phyloP scores from a whole-genome alignment of 352 stramenopile species.

The Phytophthora multivora region DNA sequence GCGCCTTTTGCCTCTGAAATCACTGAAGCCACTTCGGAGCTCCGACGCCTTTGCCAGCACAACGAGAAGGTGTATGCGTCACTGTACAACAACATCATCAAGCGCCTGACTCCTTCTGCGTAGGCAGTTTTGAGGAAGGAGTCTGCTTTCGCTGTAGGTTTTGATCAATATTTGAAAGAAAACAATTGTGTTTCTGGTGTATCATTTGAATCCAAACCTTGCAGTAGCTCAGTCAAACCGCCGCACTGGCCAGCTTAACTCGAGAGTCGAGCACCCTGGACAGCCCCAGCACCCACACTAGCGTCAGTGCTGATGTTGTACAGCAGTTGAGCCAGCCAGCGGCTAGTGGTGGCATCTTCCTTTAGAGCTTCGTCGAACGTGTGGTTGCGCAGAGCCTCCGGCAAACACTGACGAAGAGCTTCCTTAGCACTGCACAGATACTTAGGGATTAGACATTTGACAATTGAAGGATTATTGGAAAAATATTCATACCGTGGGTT shows the following conservation, averaged over 20 bases:
- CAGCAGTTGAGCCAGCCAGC: constrained; percentile 95
- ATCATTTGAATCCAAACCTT: constrained; percentile 7
- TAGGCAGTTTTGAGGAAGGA: constrained; percentile 21
- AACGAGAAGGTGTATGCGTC: constrained; percentile 69
- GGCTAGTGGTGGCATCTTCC: constrained; percentile 96
- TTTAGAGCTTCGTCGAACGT: constrained; percentile 95
- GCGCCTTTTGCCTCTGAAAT: constrained; percentile 55
- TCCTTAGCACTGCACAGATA: constrained; percentile 84
- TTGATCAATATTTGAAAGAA: constrained; percentile 24
- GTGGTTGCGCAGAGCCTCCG: constrained; percentile 93
- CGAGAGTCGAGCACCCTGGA: constrained; percentile 34
- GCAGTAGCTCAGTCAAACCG: constrained; percentile 1
- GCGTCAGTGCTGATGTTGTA: constrained; percentile 86
- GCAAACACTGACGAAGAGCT: constrained; percentile 96
- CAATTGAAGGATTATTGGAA: background rate
- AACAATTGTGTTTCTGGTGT: constrained; percentile 22
- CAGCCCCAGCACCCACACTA: constrained; percentile 25
- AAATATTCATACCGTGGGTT: constrained; percentile 51
- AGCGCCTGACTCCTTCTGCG: constrained; percentile 37
- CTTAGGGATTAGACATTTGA: constrained; percentile 19
- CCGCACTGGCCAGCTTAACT: constrained; percentile 31
- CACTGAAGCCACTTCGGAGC: constrained; percentile 25
- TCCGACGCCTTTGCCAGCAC: constrained; percentile 61
- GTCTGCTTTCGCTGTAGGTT: constrained; percentile 12
- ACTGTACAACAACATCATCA: constrained; percentile 70